Conservation (phyloP, 2,329 filamentous ascomycete genomes). For the Ilyonectria mors-panacis region DNA sequence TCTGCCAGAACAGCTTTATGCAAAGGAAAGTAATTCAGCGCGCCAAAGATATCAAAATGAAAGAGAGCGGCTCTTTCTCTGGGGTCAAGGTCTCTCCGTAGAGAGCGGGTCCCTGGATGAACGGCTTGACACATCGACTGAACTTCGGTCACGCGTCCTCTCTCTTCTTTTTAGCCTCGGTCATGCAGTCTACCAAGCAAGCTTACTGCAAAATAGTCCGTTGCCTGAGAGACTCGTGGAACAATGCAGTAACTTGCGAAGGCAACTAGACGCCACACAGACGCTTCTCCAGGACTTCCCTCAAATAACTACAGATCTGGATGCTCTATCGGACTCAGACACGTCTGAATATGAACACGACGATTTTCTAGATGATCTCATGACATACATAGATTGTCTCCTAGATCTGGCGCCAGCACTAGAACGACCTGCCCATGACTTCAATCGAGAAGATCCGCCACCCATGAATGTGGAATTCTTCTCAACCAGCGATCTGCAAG, state of each 20-base stretch:
- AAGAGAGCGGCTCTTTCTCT: not conserved
- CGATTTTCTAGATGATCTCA: not conserved
- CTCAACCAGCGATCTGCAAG: not conserved
- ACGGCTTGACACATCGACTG: not conserved
- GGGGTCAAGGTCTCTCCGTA: not conserved
- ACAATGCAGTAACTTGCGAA: not conserved
- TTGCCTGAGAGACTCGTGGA: not conserved
- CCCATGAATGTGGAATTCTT: not conserved
- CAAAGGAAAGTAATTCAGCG: not conserved
- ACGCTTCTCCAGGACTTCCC: not conserved
- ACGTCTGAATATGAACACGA: not conserved
- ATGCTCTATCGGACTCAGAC: not conserved
- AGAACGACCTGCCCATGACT: not conserved
- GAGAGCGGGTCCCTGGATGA: not conserved
- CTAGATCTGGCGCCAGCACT: conserved; percentile 2
- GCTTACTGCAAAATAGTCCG: not conserved
- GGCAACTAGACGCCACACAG: not conserved
- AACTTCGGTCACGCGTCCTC: conserved; percentile 1
- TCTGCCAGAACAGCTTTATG: not conserved
- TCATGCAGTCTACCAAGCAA: not conserved
- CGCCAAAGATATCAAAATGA: not conserved
- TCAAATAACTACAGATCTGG: not conserved
- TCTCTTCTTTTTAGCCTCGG: conserved; percentile 3
- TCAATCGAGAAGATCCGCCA: no score
- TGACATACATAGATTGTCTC: conserved; percentile 4